These are phyloP conservation scores for Agapanthus africanus DNA, from an alignment of 106 monocot species.

Conservation along the genomic window DNA sequence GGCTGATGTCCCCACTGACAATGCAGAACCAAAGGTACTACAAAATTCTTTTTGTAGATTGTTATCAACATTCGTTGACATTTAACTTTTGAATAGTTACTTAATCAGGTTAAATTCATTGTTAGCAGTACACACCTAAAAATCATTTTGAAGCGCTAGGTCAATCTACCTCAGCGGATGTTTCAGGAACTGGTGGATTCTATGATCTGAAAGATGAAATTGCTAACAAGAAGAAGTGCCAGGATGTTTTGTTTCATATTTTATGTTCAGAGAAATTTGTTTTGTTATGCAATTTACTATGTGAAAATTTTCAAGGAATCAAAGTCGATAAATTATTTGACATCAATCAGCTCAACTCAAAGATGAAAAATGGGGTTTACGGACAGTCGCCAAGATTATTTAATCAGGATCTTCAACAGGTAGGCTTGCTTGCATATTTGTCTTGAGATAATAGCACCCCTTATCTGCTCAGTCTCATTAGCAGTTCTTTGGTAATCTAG, in stretches of 20 bases:
- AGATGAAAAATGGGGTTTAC: slow-evolving; percentile 57
- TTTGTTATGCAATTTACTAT: slow-evolving; percentile 57
- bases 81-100: background rate
- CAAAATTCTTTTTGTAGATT: background rate
- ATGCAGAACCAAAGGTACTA: slow-evolving; percentile 14
- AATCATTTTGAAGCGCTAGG: too few species aligned
- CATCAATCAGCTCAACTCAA: slow-evolving; percentile 44
- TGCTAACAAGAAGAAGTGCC: slow-evolving; percentile 44
- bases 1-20: background rate
- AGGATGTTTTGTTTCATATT: slow-evolving; percentile 42
- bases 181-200: slow-evolving; percentile 8
- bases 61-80: background rate
- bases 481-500: background rate
- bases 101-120: background rate
- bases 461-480: background rate
- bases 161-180: background rate
- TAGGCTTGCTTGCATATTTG: slow-evolving; percentile 17
- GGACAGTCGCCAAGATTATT: slow-evolving; percentile 36
- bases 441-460: background rate
- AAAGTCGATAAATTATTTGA: slow-evolving; percentile 31
- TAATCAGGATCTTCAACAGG: slow-evolving; percentile 66
- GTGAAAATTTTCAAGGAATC: slow-evolving; percentile 37
- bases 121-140: too few species aligned
- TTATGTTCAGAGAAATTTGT: slow-evolving; percentile 67
- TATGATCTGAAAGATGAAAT: slow-evolving; percentile 10